Evolutionary conservation across 768 basidiomycete species (phyloP), one percentile per base, ranked within the genome.

Genomic region (Baorangia bicolor): DNA sequence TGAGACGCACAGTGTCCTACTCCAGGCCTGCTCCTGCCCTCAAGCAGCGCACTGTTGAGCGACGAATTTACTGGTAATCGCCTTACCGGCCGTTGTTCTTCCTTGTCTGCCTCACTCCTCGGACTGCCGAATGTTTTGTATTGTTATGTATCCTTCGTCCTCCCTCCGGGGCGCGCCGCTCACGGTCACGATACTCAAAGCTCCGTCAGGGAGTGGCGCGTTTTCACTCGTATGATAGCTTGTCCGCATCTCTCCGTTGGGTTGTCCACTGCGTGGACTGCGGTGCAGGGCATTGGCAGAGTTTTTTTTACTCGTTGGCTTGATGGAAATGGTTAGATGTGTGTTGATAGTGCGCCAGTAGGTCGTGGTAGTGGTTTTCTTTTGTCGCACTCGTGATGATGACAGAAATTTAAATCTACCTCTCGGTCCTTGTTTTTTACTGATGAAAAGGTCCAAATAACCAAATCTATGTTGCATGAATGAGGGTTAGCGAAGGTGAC

Each of bases 1-100:
- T 93, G 53, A 82, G 79, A 64, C 87, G 91, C 59, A 87, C 86
- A 43, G 79, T 90, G 57, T 83, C 82, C 58, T 84, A 84, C 74
- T 64, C 76, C 46, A 80, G 78, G 52, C 81, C 81, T 14, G 65
- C 70, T 64, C 53, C 75, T 54, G 77, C 66, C 28, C 0, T 68
- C 50, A 76, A 79, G 66, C 74, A 78, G 43, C 77, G 83, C 56
- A 89, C 86, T 59, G 68, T 91, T 66, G 88, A 91, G 72, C 86
- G 90, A 54, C 77, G 80, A 57, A 81, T 92, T 65, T 87, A 87
- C 74, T 92, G 86, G 86, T 92, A 76, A 80, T 59, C 33, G 5
- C 49, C 20, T 27, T 39, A 27, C 14, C 33, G 8, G 49, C 43
- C 28, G 34, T 33, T 33, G 43, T 45, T 42, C 44, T 45, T 40